A percentile compares a stretch with the other conserved stretches of the same genome.
These are phyloP conservation scores for Stellera chamaejasme DNA, from an alignment of 345 rosid genomes.

Conservation along the genomic window DNA sequence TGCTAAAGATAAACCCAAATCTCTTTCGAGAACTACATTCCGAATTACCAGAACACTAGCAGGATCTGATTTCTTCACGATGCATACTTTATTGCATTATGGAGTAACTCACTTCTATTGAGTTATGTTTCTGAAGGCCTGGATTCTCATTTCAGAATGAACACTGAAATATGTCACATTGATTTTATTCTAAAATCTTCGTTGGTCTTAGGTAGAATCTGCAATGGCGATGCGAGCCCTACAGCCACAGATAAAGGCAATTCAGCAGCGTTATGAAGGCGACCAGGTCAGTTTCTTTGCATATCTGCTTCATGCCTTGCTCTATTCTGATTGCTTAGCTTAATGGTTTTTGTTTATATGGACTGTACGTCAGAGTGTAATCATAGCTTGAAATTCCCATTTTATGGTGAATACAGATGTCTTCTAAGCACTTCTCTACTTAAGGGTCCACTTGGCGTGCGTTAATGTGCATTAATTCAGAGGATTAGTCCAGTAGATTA, in stretches of 20 bases:
- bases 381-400: not conserved
- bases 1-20: no score
- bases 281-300: slow-evolving; percentile 51
- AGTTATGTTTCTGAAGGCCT: not conserved
- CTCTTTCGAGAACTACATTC: no score
- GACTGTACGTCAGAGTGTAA: not conserved
- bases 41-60: no score
- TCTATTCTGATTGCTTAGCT: not conserved
- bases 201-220: slow-evolving; percentile 71
- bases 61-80: not conserved
- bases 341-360: not conserved
- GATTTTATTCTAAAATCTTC: no score
- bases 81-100: no score
- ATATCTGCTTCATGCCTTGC: not conserved
- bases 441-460: not conserved
- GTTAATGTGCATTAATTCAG: no score
- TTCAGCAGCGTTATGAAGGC: slow-evolving; percentile 77
- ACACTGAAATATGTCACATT: not conserved
- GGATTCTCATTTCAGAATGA: no score
- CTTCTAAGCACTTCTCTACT: not conserved
- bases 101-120: no score
- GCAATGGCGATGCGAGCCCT: slow-evolving; percentile 88
- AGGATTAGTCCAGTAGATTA: no score
- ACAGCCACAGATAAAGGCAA: slow-evolving; percentile 87
- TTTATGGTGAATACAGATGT: not conserved